A percentile compares a stretch with the other conserved stretches of the same genome.
Evolutionary conservation across 1,284 basidiomycete genomes (phyloP).

Genomic region (Cryptococcus sp.): DNA sequence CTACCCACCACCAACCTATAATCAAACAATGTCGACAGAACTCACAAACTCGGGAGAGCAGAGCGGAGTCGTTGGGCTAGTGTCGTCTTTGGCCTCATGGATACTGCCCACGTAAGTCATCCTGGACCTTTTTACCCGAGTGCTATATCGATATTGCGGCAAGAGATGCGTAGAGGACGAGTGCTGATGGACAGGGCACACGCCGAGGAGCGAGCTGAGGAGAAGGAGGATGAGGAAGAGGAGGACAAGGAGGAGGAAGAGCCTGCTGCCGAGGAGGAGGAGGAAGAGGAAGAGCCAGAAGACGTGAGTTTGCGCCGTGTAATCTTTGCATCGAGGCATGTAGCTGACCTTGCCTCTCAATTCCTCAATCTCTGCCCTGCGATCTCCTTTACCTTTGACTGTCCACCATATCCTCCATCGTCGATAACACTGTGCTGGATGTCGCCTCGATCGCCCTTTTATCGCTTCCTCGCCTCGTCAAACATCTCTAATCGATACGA

Average conservation of each 20-base stretch:
- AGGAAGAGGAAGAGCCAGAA: conserved; percentile 67
- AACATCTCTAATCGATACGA: not conserved
- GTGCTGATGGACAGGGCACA: conserved; percentile 33
- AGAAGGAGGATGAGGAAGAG: conserved; percentile 21
- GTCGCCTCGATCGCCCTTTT: no score
- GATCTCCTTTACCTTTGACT: no score
- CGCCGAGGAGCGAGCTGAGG: conserved; percentile 44
- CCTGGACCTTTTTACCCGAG: not conserved
- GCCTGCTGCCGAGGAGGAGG: conserved; percentile 49
- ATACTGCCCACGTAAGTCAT: conserved; percentile 1
- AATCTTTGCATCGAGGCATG: not conserved
- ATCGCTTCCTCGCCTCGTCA: no score
- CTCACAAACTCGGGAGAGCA: not conserved
- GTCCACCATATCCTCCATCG: no score
- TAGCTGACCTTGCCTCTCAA: not conserved
- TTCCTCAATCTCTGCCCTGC: not conserved
- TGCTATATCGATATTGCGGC: not conserved
- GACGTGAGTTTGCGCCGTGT: conserved; percentile 57
- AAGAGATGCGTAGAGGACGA: not conserved
- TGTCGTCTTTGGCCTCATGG: conserved; percentile 19
- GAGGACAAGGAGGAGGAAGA: conserved; percentile 49
- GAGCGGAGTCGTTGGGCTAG: conserved; percentile 14
- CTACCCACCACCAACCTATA: not conserved
- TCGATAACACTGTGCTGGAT: no score
- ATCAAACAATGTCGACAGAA: conserved; percentile 1